A percentile compares a stretch with the other conserved stretches of the same genome.
These are phyloP conservation scores for Gastrolobium villosum DNA, from an alignment of 306 rosid species.

Conservation along the genomic window DNA sequence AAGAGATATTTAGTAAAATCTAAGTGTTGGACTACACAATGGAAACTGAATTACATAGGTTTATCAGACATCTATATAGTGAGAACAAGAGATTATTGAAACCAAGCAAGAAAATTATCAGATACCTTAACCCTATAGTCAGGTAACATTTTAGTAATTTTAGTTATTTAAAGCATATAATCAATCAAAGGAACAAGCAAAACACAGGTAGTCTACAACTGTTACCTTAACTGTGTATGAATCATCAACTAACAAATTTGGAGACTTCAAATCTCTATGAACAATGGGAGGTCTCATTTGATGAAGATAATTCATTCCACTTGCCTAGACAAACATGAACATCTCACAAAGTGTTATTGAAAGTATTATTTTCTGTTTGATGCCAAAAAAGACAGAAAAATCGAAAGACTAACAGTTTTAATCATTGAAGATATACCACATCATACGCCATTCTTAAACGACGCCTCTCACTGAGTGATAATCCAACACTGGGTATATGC, in stretches of 20 bases:
- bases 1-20: no score
- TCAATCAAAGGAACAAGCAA: conserved; percentile 12
- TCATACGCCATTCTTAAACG: conserved; percentile 90
- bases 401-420: conserved; percentile 33
- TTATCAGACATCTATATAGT: no score
- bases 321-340: conserved; percentile 70
- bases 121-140: no score
- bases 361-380: conserved; percentile 9
- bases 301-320: conserved; percentile 98
- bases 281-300: conserved; percentile 92
- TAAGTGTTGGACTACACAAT: no score
- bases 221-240: conserved; percentile 88
- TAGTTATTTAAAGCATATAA: no score
- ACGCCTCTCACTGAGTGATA: conserved; percentile 71
- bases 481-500: conserved; percentile 70
- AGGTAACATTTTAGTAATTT: no score
- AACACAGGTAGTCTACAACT: conserved; percentile 21
- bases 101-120: no score
- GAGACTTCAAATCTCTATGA: conserved; percentile 97
- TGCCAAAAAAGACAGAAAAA: conserved; percentile 31
- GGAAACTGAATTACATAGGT: no score
- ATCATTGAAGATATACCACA: conserved; percentile 68
- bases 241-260: conserved; percentile 93
- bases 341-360: conserved; percentile 32
- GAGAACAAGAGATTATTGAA: no score